Evolutionary conservation across 192 early-diverging fungal genomes (phyloP), one percentile per base, ranked within the genome.

Genomic region (Kickxella alabastrina): DNA sequence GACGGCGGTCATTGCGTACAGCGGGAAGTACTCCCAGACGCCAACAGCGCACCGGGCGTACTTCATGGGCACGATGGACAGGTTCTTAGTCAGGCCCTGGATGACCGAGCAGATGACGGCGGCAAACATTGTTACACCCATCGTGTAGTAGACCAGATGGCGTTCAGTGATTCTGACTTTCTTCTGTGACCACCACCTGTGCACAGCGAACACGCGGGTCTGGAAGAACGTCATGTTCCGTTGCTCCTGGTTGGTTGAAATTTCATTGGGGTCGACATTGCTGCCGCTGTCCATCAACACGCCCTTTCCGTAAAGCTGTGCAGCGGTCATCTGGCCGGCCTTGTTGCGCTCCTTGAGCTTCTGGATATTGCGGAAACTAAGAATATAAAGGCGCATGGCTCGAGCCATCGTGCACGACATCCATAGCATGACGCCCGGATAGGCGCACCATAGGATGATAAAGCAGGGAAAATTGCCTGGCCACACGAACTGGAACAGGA

Each of bases 341-440:
- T 50, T 57, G 50, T 75, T 75, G 39, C 74, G 74, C 32, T 70
- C 74, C 42, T 70, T 70, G 17, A 78, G 62, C 26, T 71, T 71
- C 35, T 71, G 60, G 57, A 72, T 53, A 49, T 71, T 78, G 48
- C 64, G 58, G 54, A 61, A 67, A 53, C 68, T 71, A 37, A 78
- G 39, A 9, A 72, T 63, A 26, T 78, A 78, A 10, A 78, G 75
- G 19, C 75, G 64, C 50, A 78, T 32, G 2, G 75, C 75, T 12
- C 75, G 64, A 10, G 75, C 75, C 61, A 72, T 62, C 0, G 68
- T 68, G 41, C 75, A 78, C 17, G 60, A 57, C 52, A 67, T 65
- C 75, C 75, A 78, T 47, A 78, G 57, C 63, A 71, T 78, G 32
- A 78, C 68, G 26, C 75, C 75, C 3, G 68, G 68, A 24, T 78